Evolutionary conservation across 176 grass and related monocot species (phyloP), one percentile per base, ranked within the genome.

Genomic region (Aegilops sharonensis): DNA sequence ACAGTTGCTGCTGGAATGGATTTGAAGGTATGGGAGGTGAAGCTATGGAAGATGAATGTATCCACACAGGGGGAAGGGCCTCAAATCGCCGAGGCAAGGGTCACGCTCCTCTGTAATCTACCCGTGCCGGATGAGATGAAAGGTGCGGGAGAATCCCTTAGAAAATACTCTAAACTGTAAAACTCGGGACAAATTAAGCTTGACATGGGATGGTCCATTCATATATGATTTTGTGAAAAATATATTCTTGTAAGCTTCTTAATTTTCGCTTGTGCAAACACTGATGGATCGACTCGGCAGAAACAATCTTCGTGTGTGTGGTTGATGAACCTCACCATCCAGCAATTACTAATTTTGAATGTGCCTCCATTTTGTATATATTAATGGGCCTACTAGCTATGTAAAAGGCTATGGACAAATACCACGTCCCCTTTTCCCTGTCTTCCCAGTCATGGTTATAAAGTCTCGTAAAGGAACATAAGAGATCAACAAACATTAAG

Each of bases 21-120:
- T 61, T 61, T 52, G 32, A 73, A 98, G 95, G 95, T 98, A 24
- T 95, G 93, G 95, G 91, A 91, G 86, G 91, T 98, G 3, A 91
- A 89, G 23, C 68, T 98, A 2, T 93, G 83, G 89, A 95, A 92
- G 87, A 89, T 95, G 82, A 78, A 90, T 56, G 8, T 78, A 4
- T 82, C 77, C 21, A 87, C 87, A 2, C 10, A 77, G 9, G 86
- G 91, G 47, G 87, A 90, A 63, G 88, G 78, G 0, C 45, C 67
- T 87, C 77, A 93, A 17, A 68, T 93, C 18, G 84, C 91, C 8
- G 92, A 92, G 32, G 82, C 93, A 24, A 90, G 85, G 56, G 88
- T 93, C 57, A 95, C 95, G 0, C 91, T 98, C 29, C 37, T 98
- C 2, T 82, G 77, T 3, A 95, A 95, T 60, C 61, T 98, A 73